Percentiles rank a stretch among this genome's conserved stretches.
Evolutionary conservation across 176 grass and related monocot species (phyloP).

Genomic region (Urochloa ruziziensis): DNA sequence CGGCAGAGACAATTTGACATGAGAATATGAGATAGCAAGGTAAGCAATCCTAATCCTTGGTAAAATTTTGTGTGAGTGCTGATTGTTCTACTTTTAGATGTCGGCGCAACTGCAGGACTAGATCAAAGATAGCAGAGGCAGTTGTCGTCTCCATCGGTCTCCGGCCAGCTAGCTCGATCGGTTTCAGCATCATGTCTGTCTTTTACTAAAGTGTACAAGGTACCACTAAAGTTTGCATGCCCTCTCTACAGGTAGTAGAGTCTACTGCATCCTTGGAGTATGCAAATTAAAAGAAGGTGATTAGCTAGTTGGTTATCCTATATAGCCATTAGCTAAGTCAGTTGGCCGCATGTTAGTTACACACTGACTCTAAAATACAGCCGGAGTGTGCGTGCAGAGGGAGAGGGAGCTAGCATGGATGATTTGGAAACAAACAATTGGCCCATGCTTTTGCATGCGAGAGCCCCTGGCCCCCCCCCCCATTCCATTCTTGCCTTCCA

Average conservation of each 20-base stretch:
- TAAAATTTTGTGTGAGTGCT: neutral
- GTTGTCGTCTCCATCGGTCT: neutral
- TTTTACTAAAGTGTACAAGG: neutral
- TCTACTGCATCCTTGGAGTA: neutral
- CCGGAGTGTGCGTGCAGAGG: too few relatives aligned
- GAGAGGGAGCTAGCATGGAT: too few relatives aligned
- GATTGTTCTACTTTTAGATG: neutral
- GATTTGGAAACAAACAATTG: neutral
- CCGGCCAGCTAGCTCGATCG: neutral
- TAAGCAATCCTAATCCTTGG: too few relatives aligned
- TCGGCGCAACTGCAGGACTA: neutral
- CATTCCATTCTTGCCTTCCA: conserved; percentile 24
- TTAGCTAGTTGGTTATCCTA: neutral
- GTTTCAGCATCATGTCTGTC: neutral
- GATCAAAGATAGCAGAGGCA: neutral
- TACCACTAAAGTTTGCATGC: neutral
- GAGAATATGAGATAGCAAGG: too few relatives aligned
- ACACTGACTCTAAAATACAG: too few relatives aligned
- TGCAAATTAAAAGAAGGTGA: neutral
- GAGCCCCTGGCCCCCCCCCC: neutral
- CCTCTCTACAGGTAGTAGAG: neutral
- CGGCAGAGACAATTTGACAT: too few relatives aligned
- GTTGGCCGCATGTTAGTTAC: conserved; percentile 13
- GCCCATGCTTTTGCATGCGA: neutral
- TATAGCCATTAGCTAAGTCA: neutral